Base-by-base conservation (phyloP, 441 rosid genomes). In the Bruguiera hainesii region DNA sequence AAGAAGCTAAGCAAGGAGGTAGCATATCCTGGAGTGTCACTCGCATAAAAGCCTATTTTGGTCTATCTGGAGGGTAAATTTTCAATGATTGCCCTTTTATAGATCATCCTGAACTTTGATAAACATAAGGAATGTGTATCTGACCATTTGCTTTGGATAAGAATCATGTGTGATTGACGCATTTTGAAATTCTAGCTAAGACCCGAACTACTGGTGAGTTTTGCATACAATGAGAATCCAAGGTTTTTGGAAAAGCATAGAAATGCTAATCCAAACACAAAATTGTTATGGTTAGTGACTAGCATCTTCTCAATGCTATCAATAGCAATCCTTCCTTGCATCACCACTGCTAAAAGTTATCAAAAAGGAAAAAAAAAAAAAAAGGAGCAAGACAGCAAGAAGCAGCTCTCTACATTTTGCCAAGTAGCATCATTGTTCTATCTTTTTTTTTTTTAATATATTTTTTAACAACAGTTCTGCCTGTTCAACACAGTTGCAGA, bases 31-130 rank as follows among this genome's bases (percentile, higher is more conserved):
- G 98, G 99, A 91, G 96, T 64, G 84, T 83, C 62, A 83, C 91
- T 62, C 93, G 84, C 78, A 82, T 95, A 28, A 90, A 87, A 82
- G 84, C 84, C 77, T 95, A 91, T 80, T 91, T 95, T 64, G 98
- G 98, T 74, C 81, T 95, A 83, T 95, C 99, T 64, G 99, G 99
- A 81, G 98, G 91, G 98, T 94, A 81, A 68, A 37, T 20, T 56
- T 68, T 67, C 49, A 21, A 60, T 53, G 33, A 16, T 69, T 16
- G 39, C 60, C 63, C 20, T 56, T 57, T 61, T 8, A 59, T 46
- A 60, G 61, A 66, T 23, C 18, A 11, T 42, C 5, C 48, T 42
- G 48, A 42, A 42, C 18, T 42, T 42, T 42, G 48, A 42, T 42
- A 11, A 42, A 42, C 48, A 42, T 13, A 11, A 42, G 18, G 48